These are phyloP conservation scores for Boechera retrofracta DNA, from an alignment of 345 rosid genomes.

Conservation along the genomic window DNA sequence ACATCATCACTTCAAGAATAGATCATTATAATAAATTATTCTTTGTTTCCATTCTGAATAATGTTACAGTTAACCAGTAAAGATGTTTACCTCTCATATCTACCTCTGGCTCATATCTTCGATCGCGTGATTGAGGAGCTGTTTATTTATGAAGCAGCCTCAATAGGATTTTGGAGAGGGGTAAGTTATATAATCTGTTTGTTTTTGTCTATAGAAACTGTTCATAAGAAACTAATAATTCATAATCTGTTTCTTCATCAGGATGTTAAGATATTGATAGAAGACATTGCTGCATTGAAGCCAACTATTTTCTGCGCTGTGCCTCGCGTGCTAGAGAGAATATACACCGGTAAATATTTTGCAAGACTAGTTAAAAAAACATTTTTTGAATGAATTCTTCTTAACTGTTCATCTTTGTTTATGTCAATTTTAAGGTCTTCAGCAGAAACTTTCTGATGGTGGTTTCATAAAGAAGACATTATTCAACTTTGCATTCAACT, in stretches of 20 bases:
- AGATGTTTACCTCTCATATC: conserved; percentile 92
- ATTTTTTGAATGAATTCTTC: not conserved
- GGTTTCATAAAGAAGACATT: conserved; percentile 62
- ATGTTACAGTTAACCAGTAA: conserved; percentile 62
- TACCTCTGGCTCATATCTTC: conserved; percentile 97
- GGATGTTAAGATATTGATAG: conserved; percentile 90
- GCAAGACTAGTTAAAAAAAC: not conserved
- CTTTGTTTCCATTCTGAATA: conserved; percentile 31
- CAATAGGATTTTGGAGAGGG: conserved; percentile 97
- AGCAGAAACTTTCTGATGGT: conserved; percentile 79
- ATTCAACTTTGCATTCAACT: conserved; percentile 73
- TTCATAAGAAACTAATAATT: not conserved
- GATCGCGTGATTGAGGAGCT: conserved; percentile 91
- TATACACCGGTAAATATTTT: conserved; percentile 65
- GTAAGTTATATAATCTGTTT: conserved; percentile 45
- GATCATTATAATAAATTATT: not conserved
- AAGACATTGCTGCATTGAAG: conserved; percentile 87
- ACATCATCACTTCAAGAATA: not conserved
- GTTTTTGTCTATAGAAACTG: not conserved
- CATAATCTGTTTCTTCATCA: conserved; percentile 48
- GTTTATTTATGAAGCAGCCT: conserved; percentile 72
- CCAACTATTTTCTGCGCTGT: conserved; percentile 96
- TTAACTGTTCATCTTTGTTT: not conserved
- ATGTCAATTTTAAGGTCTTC: conserved; percentile 52
- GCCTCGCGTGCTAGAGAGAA: conserved; percentile 93